phyloP scores from a whole-genome alignment of 23 red algal genomes.

The Gracilaria domingensis region DNA sequence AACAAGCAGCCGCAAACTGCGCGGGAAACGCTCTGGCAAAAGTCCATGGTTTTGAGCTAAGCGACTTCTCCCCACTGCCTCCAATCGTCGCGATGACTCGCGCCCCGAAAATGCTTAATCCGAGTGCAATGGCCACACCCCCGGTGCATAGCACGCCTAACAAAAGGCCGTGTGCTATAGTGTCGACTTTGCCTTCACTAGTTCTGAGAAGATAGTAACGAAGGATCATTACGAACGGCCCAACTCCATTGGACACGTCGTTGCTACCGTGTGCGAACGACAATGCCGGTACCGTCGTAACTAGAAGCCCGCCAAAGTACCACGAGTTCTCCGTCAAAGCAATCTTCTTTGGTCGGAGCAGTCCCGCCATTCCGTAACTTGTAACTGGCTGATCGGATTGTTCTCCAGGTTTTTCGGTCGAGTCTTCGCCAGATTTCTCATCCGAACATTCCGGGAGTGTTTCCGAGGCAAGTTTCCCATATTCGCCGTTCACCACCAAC shows the following conservation, averaged over 20 bases:
- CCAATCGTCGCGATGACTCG: constrained; percentile 42
- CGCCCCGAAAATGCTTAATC: constrained; percentile 22
- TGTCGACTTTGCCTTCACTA: background rate
- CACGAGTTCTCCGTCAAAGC: constrained; percentile 16
- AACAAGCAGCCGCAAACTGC: constrained; percentile 47
- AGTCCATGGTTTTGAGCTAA: constrained; percentile 34
- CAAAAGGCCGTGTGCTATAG: background rate
- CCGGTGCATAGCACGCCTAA: constrained; percentile 27
- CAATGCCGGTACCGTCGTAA: constrained; percentile 33
- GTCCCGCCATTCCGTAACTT: background rate
- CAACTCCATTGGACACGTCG: constrained; percentile 90
- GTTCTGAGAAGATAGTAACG: constrained; percentile 59
- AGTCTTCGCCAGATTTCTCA: too few species aligned
- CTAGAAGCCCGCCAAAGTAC: constrained; percentile 10
- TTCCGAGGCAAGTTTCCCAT: constrained; percentile 5
- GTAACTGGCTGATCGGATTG: background rate
- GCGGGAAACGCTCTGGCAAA: constrained; percentile 40
- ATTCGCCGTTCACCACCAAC: constrained; percentile 17
- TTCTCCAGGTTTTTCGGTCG: background rate
- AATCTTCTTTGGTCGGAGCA: background rate
- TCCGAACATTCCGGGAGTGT: background rate
- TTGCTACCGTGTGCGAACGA: constrained; percentile 88
- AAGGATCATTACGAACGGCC: constrained; percentile 77
- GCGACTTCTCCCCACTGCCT: constrained; percentile 37
- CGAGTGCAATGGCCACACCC: constrained; percentile 40